These are phyloP conservation scores for Venturia oleaginea DNA, from an alignment of 2,329 filamentous ascomycete species.

Conservation along the genomic window DNA sequence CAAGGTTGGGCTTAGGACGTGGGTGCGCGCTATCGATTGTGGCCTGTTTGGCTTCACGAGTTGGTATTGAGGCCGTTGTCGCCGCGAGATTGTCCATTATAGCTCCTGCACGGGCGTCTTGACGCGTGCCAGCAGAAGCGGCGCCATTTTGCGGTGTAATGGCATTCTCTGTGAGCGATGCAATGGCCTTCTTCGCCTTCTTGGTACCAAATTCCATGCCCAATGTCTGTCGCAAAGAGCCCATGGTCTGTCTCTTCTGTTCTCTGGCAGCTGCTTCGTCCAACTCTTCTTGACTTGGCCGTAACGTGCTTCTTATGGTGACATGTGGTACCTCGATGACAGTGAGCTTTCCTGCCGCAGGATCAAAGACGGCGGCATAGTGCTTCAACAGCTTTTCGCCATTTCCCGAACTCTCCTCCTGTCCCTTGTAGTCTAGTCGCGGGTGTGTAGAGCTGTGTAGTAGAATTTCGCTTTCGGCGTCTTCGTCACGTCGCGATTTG, in stretches of 20 bases:
- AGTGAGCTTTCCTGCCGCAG: constrained; percentile 42
- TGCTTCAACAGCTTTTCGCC: constrained; percentile 46
- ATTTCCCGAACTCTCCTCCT: constrained; percentile 37
- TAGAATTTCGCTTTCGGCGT: constrained; percentile 22
- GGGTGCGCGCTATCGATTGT: constrained; percentile 61
- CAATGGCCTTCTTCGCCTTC: constrained; percentile 72
- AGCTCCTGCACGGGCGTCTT: constrained; percentile 21
- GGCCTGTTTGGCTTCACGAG: constrained; percentile 55
- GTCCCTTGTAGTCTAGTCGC: constrained; percentile 50
- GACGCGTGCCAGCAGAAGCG: constrained; percentile 24
- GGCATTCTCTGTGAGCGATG: constrained; percentile 60
- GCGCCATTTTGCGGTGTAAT: constrained; percentile 39
- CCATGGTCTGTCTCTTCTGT: not conserved
- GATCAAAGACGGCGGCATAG: constrained; percentile 53
- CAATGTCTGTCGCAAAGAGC: constrained; percentile 38
- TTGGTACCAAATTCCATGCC: constrained; percentile 76
- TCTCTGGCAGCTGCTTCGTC: constrained; percentile 24
- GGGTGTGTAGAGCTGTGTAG: constrained; percentile 53
- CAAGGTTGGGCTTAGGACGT: constrained; percentile 59
- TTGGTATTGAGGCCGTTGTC: constrained; percentile 41
- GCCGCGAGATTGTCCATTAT: constrained; percentile 3
- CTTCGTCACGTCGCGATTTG: not conserved
- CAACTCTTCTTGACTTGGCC: constrained; percentile 33
- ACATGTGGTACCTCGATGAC: constrained; percentile 46
- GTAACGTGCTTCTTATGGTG: constrained; percentile 42